Evolutionary conservation across 208 protist genomes (phyloP).

Genomic region (Plasmodiophora brassicae): DNA sequence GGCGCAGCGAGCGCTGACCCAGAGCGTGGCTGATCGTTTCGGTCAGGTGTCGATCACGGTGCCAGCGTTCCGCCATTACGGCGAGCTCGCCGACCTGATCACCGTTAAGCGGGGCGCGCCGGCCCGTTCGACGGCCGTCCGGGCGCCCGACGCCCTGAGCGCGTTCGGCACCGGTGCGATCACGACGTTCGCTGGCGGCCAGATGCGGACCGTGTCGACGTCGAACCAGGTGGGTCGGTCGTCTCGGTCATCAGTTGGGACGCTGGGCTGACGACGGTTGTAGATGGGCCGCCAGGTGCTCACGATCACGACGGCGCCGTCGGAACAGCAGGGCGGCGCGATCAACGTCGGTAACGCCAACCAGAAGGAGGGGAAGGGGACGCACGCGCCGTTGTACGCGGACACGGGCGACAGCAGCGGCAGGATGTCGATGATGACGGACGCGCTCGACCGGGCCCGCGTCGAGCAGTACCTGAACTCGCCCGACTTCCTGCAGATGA

Average conservation of each 20-base stretch:
- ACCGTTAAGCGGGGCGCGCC: not conserved
- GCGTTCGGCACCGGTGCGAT: not conserved
- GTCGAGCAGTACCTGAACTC: too few relatives aligned
- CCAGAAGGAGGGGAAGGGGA: too few relatives aligned
- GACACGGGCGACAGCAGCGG: too few relatives aligned
- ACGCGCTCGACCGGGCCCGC: too few relatives aligned
- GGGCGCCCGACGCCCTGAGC: not conserved
- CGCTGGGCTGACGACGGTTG: not conserved
- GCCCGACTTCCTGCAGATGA: too few relatives aligned
- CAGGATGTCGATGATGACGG: too few relatives aligned
- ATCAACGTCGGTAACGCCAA: too few relatives aligned
- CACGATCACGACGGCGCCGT: not conserved
- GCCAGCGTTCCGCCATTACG: not conserved
- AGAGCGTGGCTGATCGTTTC: too few relatives aligned
- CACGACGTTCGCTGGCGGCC: not conserved
- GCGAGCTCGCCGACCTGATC: not conserved
- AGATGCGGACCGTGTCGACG: not conserved
- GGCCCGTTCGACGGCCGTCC: not conserved
- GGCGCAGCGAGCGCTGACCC: too few relatives aligned
- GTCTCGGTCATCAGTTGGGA: not conserved
- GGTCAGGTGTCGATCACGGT: conserved; percentile 13
- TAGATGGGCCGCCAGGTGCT: not conserved
- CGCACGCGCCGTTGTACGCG: too few relatives aligned
- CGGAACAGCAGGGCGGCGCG: too few relatives aligned
- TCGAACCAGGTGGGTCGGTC: not conserved